Percentiles rank a stretch among this genome's conserved stretches.
phyloP scores from a whole-genome alignment of 176 grass and related monocot genomes.

The Aechmea fasciata region DNA sequence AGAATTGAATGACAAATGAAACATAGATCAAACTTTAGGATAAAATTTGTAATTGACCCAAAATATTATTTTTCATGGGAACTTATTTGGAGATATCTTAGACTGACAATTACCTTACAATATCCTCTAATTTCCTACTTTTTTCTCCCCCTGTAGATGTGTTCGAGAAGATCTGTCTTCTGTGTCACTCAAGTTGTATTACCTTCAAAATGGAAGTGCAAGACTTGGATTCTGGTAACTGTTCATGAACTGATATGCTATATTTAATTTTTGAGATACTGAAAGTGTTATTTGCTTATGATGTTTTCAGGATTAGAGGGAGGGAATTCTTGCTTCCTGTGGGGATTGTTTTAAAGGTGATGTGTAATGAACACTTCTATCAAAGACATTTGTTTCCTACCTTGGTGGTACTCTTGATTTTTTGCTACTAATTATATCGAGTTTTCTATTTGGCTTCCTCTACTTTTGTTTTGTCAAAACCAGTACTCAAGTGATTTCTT shows the following conservation, averaged over 20 bases:
- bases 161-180: constrained; percentile 68
- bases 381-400: too few relatives aligned
- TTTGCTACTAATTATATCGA: too few relatives aligned
- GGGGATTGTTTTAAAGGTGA: constrained; percentile 92
- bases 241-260: not conserved
- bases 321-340: constrained; percentile 94
- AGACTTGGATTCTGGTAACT: constrained; percentile 95
- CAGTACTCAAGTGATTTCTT: not conserved
- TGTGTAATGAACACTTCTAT: not conserved
- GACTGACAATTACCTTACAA: not conserved
- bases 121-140: constrained; percentile 13
- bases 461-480: constrained; percentile 15
- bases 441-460: not conserved
- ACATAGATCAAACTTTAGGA: too few relatives aligned
- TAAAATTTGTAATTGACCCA: too few relatives aligned
- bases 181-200: constrained; percentile 85
- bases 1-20: too few relatives aligned
- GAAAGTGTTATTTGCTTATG: constrained; percentile 13
- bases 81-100: too few relatives aligned
- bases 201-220: constrained; percentile 94
- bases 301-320: constrained; percentile 60
- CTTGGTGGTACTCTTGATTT: too few relatives aligned
- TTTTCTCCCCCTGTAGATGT: constrained; percentile 54
- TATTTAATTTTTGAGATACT: not conserved
- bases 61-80: too few relatives aligned